A percentile compares a stretch with the other conserved stretches of the same genome.
These are phyloP conservation scores for Blastobotrys buckinghamii DNA, from an alignment of 1,139 yeast species.

Conservation along the genomic window DNA sequence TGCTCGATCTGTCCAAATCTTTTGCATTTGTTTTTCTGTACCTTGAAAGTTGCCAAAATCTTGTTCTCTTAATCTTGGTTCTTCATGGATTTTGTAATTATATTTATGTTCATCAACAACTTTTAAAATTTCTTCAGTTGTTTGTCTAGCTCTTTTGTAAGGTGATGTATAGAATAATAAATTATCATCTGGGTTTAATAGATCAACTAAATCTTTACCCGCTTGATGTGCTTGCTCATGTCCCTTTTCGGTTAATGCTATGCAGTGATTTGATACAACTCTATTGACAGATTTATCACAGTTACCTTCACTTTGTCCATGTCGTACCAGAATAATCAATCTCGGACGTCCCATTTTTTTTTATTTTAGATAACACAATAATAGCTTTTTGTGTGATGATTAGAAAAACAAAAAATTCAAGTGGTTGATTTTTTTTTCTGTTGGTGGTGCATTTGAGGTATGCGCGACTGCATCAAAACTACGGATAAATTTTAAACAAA, in stretches of 20 bases:
- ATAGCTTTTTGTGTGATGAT: not conserved
- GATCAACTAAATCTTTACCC: conserved; percentile 51
- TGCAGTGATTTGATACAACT: conserved; percentile 69
- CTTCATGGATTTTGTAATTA: conserved; percentile 59
- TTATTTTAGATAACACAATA: not conserved
- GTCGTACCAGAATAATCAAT: conserved; percentile 65
- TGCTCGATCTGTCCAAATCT: conserved; percentile 75
- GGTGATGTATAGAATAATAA: conserved; percentile 76
- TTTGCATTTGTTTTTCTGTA: conserved; percentile 68
- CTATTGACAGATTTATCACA: conserved; percentile 74
- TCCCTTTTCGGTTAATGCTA: conserved; percentile 65
- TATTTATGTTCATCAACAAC: conserved; percentile 46
- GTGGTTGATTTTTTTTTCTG: not conserved
- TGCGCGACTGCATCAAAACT: no score
- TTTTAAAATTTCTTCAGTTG: conserved; percentile 60
- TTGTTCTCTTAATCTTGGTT: conserved; percentile 87
- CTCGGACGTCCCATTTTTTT: conserved; percentile 51
- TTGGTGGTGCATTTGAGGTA: no score
- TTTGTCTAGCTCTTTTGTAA: conserved; percentile 72
- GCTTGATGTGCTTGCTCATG: conserved; percentile 56
- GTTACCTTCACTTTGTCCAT: conserved; percentile 90
- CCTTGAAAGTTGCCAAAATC: conserved; percentile 89
- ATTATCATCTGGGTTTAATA: conserved; percentile 47
- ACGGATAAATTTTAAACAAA: no score
- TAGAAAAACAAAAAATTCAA: not conserved